phyloP scores from a whole-genome alignment of 2,329 filamentous ascomycete species.

The Chalaropsis ovoidea region DNA sequence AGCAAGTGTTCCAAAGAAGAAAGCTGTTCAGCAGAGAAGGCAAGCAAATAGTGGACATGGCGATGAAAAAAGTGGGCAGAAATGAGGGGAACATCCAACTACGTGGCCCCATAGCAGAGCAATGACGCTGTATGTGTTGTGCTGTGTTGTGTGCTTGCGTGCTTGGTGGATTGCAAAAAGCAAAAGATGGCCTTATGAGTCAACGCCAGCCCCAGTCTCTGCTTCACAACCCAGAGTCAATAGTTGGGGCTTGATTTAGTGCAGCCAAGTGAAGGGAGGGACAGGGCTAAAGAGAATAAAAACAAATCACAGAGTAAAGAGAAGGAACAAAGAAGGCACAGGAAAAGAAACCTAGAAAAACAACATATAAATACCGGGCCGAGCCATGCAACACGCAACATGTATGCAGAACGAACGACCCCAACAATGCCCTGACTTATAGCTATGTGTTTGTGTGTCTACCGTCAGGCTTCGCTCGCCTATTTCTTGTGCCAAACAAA shows the following conservation, averaged over 20 bases:
- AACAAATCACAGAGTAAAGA: not conserved
- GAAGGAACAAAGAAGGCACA: not conserved
- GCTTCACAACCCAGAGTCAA: no score
- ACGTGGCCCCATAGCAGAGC: not conserved
- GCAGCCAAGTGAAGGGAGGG: not conserved
- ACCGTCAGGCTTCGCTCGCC: not conserved
- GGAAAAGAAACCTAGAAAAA: not conserved
- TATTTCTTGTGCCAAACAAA: not conserved
- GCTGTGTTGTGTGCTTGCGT: not conserved
- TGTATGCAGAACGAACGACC: no score
- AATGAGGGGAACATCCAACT: not conserved
- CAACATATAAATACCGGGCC: not conserved
- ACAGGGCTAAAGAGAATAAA: not conserved
- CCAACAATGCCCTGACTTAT: not conserved
- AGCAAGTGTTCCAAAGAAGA: constrained; percentile 5
- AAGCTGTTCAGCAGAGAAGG: not conserved
- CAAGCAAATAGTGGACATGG: not conserved
- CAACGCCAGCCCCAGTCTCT: not conserved
- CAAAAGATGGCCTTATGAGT: not conserved
- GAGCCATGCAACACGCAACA: not conserved
- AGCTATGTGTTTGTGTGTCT: not conserved
- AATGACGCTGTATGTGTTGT: not conserved
- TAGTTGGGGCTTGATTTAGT: not conserved
- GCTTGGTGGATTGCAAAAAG: constrained; percentile 2
- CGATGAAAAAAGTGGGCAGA: not conserved